phyloP scores from a whole-genome alignment of 2,329 filamentous ascomycete genomes.

The Neoascochyta sp. region DNA sequence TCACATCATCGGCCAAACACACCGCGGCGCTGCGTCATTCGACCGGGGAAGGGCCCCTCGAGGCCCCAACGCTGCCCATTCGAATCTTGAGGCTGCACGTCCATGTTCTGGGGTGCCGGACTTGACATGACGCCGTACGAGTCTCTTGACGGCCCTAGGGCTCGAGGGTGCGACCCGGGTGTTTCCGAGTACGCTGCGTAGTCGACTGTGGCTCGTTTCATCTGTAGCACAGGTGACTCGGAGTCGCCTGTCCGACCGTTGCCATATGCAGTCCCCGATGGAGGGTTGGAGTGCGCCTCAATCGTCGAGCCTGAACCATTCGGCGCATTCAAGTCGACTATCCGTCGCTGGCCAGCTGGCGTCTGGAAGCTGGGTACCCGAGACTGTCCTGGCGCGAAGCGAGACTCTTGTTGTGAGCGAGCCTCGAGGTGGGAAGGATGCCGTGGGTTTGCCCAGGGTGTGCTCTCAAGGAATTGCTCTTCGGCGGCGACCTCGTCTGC shows the following conservation, averaged over 20 bases:
- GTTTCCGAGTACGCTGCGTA: slow-evolving; percentile 25
- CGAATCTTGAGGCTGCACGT: slow-evolving; percentile 22
- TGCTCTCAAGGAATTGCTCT: slow-evolving; percentile 84
- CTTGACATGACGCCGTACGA: slow-evolving; percentile 31
- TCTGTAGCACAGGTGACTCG: slow-evolving; percentile 38
- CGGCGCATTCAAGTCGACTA: slow-evolving; percentile 33
- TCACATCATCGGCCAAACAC: too few species aligned
- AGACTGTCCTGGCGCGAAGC: slow-evolving; percentile 27
- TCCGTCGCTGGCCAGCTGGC: slow-evolving; percentile 34
- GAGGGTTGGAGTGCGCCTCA: slow-evolving; percentile 39
- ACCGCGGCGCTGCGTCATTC: too few species aligned
- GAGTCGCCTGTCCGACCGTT: slow-evolving; percentile 31
- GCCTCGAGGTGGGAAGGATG: slow-evolving; percentile 39
- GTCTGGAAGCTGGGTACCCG: slow-evolving; percentile 36
- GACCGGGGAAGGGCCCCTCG: slow-evolving; percentile 15
- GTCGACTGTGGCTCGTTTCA: slow-evolving; percentile 35
- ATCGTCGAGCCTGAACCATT: slow-evolving; percentile 41
- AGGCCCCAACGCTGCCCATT: slow-evolving; percentile 23
- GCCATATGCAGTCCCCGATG: slow-evolving; percentile 30
- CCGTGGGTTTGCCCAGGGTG: slow-evolving; percentile 88
- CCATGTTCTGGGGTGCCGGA: slow-evolving; percentile 24
- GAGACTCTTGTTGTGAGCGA: slow-evolving; percentile 34
- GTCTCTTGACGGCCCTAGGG: slow-evolving; percentile 22
- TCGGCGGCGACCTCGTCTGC: slow-evolving; percentile 61
- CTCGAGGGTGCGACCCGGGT: slow-evolving; percentile 24